Evolutionary conservation across 495 filamentous ascomycete genomes (phyloP).

Genomic region (Neurospora sp.): DNA sequence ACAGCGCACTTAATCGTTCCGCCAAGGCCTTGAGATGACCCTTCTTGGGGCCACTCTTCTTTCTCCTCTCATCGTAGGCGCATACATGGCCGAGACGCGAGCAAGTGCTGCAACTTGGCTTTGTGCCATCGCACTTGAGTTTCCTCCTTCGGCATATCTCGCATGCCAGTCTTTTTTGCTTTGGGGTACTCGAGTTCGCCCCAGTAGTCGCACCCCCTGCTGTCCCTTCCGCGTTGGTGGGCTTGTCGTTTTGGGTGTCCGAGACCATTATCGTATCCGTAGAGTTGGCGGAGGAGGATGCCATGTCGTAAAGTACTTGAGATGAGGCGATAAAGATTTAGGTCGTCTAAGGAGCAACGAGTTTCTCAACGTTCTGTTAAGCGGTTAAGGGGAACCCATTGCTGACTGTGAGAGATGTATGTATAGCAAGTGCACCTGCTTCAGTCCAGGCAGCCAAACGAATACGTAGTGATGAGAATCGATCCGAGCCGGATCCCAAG

Average conservation of each 20-base stretch:
- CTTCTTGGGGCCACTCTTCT: conserved; percentile 96
- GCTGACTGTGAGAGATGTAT: not conserved
- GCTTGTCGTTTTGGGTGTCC: conserved; percentile 23
- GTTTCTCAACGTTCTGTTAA: not conserved
- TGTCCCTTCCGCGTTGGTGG: conserved; percentile 18
- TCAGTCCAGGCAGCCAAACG: not conserved
- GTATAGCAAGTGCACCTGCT: not conserved
- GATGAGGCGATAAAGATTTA: not conserved
- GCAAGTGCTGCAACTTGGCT: conserved; percentile 90
- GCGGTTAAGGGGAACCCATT: not conserved
- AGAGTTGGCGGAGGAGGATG: conserved; percentile 28
- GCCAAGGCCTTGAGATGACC: conserved; percentile 98
- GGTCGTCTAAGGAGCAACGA: not conserved
- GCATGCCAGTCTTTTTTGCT: conserved; percentile 92
- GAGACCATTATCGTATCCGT: conserved; percentile 27
- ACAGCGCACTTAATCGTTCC: conserved; percentile 71
- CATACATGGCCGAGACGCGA: conserved; percentile 81
- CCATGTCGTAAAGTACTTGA: conserved; percentile 21
- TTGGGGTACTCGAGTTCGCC: conserved; percentile 57
- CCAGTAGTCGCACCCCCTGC: conserved; percentile 26
- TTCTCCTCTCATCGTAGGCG: conserved; percentile 89
- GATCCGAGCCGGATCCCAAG: not conserved
- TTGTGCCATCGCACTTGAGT: conserved; percentile 65
- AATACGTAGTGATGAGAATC: not conserved
- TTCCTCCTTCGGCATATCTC: conserved; percentile 92